These are phyloP conservation scores for Puccinia polysora DNA, from an alignment of 1,284 basidiomycete genomes.

Conservation along the genomic window DNA sequence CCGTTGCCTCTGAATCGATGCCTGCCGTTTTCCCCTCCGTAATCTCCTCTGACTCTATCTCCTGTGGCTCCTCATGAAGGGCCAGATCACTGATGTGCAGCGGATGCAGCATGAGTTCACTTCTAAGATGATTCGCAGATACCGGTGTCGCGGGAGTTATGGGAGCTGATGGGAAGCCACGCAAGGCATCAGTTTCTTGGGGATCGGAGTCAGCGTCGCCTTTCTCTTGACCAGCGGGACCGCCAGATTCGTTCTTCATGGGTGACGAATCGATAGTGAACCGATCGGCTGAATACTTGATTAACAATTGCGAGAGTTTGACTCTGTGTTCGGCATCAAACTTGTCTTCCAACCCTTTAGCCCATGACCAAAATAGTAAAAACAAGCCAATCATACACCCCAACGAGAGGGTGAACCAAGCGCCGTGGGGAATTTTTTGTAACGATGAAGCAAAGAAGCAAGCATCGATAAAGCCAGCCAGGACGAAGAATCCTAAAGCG, in stretches of 20 bases:
- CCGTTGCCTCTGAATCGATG: not conserved
- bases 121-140: not conserved
- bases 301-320: slow-evolving; percentile 46
- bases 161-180: not conserved
- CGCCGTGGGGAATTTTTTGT: slow-evolving; percentile 46
- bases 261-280: not conserved
- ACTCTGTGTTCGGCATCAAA: slow-evolving; percentile 47
- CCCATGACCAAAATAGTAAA: slow-evolving; percentile 47
- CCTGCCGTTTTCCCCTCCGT: not conserved
- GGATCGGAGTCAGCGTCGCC: not conserved
- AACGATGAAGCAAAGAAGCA: slow-evolving; percentile 48
- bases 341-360: slow-evolving; percentile 46
- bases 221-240: not conserved
- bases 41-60: slow-evolving; percentile 21
- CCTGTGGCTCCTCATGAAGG: slow-evolving; percentile 40
- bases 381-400: slow-evolving; percentile 45
- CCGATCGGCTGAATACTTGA: slow-evolving; percentile 26
- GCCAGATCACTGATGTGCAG: slow-evolving; percentile 35
- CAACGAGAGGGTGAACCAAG: slow-evolving; percentile 48
- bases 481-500: slow-evolving; percentile 58
- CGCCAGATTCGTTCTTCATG: not conserved
- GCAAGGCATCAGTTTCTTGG: not conserved
- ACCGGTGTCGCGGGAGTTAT: not conserved
- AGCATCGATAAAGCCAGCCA: slow-evolving; percentile 58
- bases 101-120: not conserved